Conservation (phyloP, 2,329 filamentous ascomycete genomes). For the Claviceps fusiformis region DNA sequence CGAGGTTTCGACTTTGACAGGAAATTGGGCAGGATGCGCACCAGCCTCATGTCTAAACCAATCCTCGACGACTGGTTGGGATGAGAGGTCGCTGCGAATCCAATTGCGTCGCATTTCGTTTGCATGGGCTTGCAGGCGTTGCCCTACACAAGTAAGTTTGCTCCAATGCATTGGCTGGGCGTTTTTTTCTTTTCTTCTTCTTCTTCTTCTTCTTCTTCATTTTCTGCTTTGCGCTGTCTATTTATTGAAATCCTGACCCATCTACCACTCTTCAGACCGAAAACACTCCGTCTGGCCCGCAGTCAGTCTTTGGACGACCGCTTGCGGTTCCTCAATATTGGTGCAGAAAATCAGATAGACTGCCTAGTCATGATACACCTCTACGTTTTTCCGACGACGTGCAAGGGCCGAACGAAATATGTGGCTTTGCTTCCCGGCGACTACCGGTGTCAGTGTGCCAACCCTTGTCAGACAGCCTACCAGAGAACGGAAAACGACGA, state of each 20-base stretch:
- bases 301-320: not conserved
- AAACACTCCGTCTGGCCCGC: not conserved
- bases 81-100: constrained; percentile 16
- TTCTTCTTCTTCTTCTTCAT: too few relatives aligned
- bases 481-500: not conserved
- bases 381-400: not conserved
- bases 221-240: too few relatives aligned
- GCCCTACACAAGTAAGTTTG: not conserved
- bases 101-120: constrained; percentile 26
- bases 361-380: not conserved
- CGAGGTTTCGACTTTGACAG: constrained; percentile 31
- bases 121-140: not conserved
- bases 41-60: constrained; percentile 23
- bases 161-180: not conserved
- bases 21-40: constrained; percentile 27
- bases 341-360: not conserved
- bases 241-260: not conserved
- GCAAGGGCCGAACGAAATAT: not conserved
- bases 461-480: not conserved
- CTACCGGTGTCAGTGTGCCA: not conserved
- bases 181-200: not conserved
- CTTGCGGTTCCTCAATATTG: constrained; percentile 2
- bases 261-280: not conserved
- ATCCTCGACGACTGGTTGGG: constrained; percentile 17
- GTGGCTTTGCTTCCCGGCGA: constrained; percentile 4